Base-by-base conservation (phyloP, 176 grass and related monocot species). In the Tillandsia leiboldiana region DNA sequence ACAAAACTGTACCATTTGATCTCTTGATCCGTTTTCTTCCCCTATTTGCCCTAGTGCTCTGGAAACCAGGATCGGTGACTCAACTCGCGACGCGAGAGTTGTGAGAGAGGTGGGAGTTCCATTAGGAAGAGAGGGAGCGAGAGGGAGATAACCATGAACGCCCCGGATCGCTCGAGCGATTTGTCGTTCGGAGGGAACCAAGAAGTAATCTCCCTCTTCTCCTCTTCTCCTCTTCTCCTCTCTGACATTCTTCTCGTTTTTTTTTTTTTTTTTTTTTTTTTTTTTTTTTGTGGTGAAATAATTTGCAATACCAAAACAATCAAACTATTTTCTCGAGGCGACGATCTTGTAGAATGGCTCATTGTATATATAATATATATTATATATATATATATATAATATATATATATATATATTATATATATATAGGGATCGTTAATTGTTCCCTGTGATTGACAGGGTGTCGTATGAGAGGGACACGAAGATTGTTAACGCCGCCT, bases 381-480 rank as follows among this genome's bases (percentile, higher is more conserved):
- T n/a, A n/a, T n/a, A n/a, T n/a, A n/a, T n/a, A n/a, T n/a, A n/a
- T n/a, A n/a, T n/a, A n/a, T n/a, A n/a, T n/a, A n/a, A n/a, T n/a
- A n/a, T n/a, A n/a, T n/a, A n/a, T n/a, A n/a, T n/a, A n/a, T n/a
- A n/a, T n/a, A n/a, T n/a, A n/a, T n/a, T n/a, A n/a, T n/a, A n/a
- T 42, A 4, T 42, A 42, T 7, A 0, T 42, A 6, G 33, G 33
- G 33, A 42, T 42, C 33, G 3, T 42, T 42, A 42, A 42, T 42
- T 42, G 33, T 42, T 51, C 17, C 53, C 50, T 72, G 5, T 70
- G 24, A 28, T 67, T 42, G 52, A 18, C 57, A 85, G 83, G 83
- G 77, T 85, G 20, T 85, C 83, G 6, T 85, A 85, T 68, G 83
- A 85, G 67, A 85, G 83, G 61, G 83, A 85, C 77, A 85, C 83